Percentiles rank a stretch among this genome's conserved stretches.
phyloP scores from a whole-genome alignment of 1,139 yeast species.

The Blastobotrys indianensis region DNA sequence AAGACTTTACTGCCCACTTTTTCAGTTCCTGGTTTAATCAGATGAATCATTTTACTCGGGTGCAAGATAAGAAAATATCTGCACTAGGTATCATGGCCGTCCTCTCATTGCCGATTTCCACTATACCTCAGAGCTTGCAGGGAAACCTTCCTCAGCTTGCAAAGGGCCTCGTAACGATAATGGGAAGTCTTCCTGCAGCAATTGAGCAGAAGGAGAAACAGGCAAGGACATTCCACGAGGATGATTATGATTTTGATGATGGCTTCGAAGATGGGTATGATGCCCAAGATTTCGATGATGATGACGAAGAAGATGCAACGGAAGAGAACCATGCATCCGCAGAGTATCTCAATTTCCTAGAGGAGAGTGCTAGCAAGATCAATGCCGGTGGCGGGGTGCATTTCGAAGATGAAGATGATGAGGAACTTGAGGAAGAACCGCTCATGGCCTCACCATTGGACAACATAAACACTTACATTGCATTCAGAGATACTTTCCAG shows the following conservation, averaged over 20 bases:
- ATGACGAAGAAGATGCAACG: slow-evolving; percentile 39
- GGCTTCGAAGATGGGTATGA: slow-evolving; percentile 31
- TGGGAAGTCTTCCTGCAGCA: slow-evolving; percentile 65
- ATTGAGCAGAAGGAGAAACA: slow-evolving; percentile 57
- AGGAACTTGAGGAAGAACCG: slow-evolving; percentile 72
- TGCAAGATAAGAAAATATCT: slow-evolving; percentile 74
- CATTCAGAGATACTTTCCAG: slow-evolving; percentile 43
- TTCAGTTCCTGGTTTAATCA: slow-evolving; percentile 64
- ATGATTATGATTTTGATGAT: slow-evolving; percentile 35
- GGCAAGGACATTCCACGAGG: slow-evolving; percentile 48
- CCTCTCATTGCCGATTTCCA: slow-evolving; percentile 37
- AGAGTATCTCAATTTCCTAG: slow-evolving; percentile 31
- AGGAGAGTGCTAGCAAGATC: slow-evolving; percentile 24
- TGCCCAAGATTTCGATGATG: slow-evolving; percentile 42
- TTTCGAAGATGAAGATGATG: slow-evolving; percentile 42
- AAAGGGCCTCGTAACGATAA: slow-evolving; percentile 42
- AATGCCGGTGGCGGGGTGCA: slow-evolving; percentile 23
- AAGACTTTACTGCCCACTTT: slow-evolving; percentile 44
- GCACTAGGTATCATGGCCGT: slow-evolving; percentile 58
- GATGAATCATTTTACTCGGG: slow-evolving; percentile 57
- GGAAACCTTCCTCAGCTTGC: slow-evolving; percentile 40
- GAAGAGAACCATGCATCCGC: slow-evolving; percentile 32
- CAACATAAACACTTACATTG: slow-evolving; percentile 54
- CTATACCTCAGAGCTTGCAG: slow-evolving; percentile 32
- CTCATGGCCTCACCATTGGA: slow-evolving; percentile 75